phyloP scores from a whole-genome alignment of 2,329 filamentous ascomycete genomes.

The Calonectria pteridis region DNA sequence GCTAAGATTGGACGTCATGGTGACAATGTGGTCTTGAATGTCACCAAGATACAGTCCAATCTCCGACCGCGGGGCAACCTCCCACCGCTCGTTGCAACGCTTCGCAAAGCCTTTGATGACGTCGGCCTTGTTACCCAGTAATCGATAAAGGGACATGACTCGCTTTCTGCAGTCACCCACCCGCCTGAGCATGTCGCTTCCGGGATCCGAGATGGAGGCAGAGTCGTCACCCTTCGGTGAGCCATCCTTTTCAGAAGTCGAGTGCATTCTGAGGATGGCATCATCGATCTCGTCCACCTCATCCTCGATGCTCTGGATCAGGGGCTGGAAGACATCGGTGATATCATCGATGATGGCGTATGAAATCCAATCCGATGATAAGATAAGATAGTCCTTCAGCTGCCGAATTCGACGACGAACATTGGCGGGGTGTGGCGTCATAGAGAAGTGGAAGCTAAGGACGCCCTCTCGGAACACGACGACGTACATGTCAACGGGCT shows the following conservation, averaged over 20 bases:
- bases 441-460: slow-evolving; percentile 96
- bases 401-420: slow-evolving; percentile 94
- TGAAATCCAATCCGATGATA: slow-evolving; percentile 97
- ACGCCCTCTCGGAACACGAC: slow-evolving; percentile 97
- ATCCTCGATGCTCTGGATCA: slow-evolving; percentile 93
- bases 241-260: slow-evolving; percentile 61
- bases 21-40: slow-evolving; percentile 99
- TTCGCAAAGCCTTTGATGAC: slow-evolving; percentile 99
- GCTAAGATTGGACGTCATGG: slow-evolving; percentile 95
- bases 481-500: slow-evolving; percentile 97
- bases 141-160: slow-evolving; percentile 93
- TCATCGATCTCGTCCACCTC: slow-evolving; percentile 99
- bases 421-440: slow-evolving; percentile 95
- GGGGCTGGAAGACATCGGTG: slow-evolving; percentile 92
- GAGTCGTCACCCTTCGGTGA: slow-evolving; percentile 63
- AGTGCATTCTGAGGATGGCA: slow-evolving; percentile 85
- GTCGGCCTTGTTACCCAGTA: slow-evolving; percentile 97
- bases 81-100: slow-evolving; percentile 97
- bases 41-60: slow-evolving; percentile 98
- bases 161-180: slow-evolving; percentile 97
- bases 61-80: slow-evolving; percentile 92
- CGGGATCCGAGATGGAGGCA: slow-evolving; percentile 58
- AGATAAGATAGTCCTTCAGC: slow-evolving; percentile 90
- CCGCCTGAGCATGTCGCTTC: slow-evolving; percentile 88
- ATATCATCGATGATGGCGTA: slow-evolving; percentile 99